Evolutionary conservation across 2,329 filamentous ascomycete species (phyloP), one percentile per base, ranked within the genome.

Genomic region (Trichoderma koningii): DNA sequence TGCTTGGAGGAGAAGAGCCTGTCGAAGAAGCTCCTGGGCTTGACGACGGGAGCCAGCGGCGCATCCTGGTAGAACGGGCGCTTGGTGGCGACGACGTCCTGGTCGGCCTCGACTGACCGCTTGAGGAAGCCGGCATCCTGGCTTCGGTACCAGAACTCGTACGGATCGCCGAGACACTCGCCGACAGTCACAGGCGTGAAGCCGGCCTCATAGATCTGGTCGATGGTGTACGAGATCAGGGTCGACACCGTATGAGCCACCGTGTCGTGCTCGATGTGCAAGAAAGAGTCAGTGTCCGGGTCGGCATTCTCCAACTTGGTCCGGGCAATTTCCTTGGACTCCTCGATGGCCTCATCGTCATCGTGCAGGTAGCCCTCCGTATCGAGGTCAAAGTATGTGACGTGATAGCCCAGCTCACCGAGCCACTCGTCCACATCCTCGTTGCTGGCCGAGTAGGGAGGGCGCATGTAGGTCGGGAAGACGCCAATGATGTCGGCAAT

Each of bases 351-450:
- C 42, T 80, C 75, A 6, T 83, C 77, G 17, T 75, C 76, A 62
- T 81, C 77, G 69, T 87, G 81, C 62, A 85, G 76, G 71, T 86
- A 87, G 63, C 87, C 85, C 63, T 85, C 80, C 3, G 85, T 88
- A 70, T 88, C 85, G 51, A 88, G 76, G 71, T 86, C 82, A 70
- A 86, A 87, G 75, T 86, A 86, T 30, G 81, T 80, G 70, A 87
- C 71, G 70, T 87, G 83, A 73, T 87, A 87, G n/a, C 82, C 82
- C 6, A 87, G 69, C 28, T 75, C 73, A 15, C 70, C 74, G 48
- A 82, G 70, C 73, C 77, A 74, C 21, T 70, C 74, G 53, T 80
- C 77, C 7, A 77, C 80, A 0, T 68, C 73, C 4, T 65, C 65
- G 56, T 78, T 78, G 71, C 79, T 81, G 38, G 78, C 79, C n/a